phyloP scores from a whole-genome alignment of 225 moss, liverwort and hornwort species.

The Climacium dendroides region DNA sequence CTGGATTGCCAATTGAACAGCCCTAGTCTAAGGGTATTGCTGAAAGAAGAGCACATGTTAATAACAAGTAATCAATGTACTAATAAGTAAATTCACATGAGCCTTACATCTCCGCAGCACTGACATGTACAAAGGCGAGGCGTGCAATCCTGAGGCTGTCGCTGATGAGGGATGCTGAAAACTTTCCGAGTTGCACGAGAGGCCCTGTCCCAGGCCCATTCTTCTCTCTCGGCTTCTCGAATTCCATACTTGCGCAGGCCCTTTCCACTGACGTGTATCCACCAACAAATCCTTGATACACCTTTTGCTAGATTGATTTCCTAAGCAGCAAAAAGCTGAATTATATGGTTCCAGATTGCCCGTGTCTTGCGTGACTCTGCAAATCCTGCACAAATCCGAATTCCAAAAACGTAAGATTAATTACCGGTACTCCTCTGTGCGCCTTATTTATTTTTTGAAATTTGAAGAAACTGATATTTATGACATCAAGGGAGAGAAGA shows the following conservation, averaged over 20 bases:
- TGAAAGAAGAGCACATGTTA: background rate
- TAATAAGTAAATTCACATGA: background rate
- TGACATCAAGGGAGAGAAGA: background rate
- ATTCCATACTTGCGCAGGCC: constrained; percentile 3
- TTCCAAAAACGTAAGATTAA: background rate
- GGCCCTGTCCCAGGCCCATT: constrained; percentile 12
- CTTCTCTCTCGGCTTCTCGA: constrained; percentile 27
- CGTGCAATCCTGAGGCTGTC: constrained; percentile 36
- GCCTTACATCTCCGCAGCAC: constrained; percentile 26
- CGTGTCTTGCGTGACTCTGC: background rate
- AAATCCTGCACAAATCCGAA: background rate
- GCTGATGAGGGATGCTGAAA: constrained; percentile 26
- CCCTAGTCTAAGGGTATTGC: background rate
- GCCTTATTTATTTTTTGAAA: background rate
- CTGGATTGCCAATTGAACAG: background rate
- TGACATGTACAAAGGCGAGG: constrained; percentile 35
- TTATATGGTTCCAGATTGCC: background rate
- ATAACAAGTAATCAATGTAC: background rate
- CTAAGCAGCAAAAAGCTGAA: background rate
- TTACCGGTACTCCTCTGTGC: background rate
- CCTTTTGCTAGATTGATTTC: background rate
- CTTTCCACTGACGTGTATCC: background rate
- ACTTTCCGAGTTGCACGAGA: constrained; percentile 21
- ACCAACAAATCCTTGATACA: background rate
- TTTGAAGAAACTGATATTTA: background rate